Evolutionary conservation across 345 rosid species (phyloP), one percentile per base, ranked within the genome.

Genomic region (Clarkia xantiana): DNA sequence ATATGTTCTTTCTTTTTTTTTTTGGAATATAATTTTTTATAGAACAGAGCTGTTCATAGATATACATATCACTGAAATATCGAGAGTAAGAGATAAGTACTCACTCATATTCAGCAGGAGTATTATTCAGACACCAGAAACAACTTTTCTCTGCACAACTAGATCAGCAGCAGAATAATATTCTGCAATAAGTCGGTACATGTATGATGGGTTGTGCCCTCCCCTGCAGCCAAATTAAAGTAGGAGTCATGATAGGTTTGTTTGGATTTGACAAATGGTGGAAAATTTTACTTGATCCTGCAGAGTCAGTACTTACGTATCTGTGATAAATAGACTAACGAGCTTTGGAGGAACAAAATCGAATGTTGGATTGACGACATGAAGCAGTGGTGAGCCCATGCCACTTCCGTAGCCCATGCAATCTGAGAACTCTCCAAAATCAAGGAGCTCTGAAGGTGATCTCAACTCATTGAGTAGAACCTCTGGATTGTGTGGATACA

Each of bases 361-460:
- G 54, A 93, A 93, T 18, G 84, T 69, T 62, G 96, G 99, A 62
- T 93, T 93, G 59, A 93, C 86, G 60, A 93, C 88, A 61, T 80
- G 94, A 67, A 93, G 87, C 61, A 74, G 89, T 20, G 84, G 86
- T 62, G 88, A 71, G 38, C 91, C 90, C 0, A 54, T 56, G 58
- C 75, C 79, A 51, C 63, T 68, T 58, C 87, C 82, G 59, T 70
- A 87, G 60, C 87, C 96, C 72, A 93, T 62, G 73, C 94, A 84
- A 70, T 93, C 94, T 40, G 99, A 93, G 72, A 93, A 84, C 61
- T 93, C 96, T 57, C 99, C 96, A 67, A 93, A 93, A 70, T 91
- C 95, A 54, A 86, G 73, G 41, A 86, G 67, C 72, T 91, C 96
- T 18, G 94, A 86, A 49, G 99, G 99, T 29, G 95, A 87, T 70